Base-by-base conservation (phyloP, 805 yeast genomes). In the Isabelozyma pseudorhagii region DNA sequence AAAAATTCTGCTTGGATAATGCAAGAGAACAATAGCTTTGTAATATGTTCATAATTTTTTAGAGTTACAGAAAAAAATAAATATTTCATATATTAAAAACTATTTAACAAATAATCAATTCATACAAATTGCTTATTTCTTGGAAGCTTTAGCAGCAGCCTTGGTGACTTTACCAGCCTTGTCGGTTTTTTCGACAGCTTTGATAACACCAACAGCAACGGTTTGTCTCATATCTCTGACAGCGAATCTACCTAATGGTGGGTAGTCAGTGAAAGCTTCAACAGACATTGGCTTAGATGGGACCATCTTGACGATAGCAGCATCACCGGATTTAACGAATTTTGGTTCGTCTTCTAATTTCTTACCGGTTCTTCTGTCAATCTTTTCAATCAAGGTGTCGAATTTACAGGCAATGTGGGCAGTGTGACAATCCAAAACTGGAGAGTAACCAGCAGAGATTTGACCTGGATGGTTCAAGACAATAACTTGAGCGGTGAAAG, bases 171-270 rank as follows among this genome's bases (percentile, higher is more conserved):
- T 72, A 69, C 77, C 78, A 53, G 77, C 76, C 69, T 72, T 72
- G 68, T 72, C 78, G 47, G 77, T 31, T 31, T 72, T 72, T 59
- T 68, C 78, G 52, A 72, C 77, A 57, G 75, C 62, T 86, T 93
- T 93, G 88, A 93, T 88, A 74, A 92, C 97, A 89, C 97, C 97
- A 75, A 92, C 97, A 75, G 97, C 97, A 70, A 92, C 97, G 68
- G 97, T 92, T 82, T 91, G 97, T 88, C 97, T 89, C 97, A 91
- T 91, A 82, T 91, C 97, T 88, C 97, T 92, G 84, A 91, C 97
- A 76, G 76, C 76, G 68, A 70, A 71, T 67, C 75, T 67, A 64
- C 74, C 75, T 62, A 69, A 70, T 60, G 75, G 75, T 65, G 75
- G 75, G 73, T 66, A 70, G 61, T 15, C 17, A 54, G 72, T 66